Conservation (phyloP, 345 rosid genomes). For the Arabidopsis arenosa region DNA sequence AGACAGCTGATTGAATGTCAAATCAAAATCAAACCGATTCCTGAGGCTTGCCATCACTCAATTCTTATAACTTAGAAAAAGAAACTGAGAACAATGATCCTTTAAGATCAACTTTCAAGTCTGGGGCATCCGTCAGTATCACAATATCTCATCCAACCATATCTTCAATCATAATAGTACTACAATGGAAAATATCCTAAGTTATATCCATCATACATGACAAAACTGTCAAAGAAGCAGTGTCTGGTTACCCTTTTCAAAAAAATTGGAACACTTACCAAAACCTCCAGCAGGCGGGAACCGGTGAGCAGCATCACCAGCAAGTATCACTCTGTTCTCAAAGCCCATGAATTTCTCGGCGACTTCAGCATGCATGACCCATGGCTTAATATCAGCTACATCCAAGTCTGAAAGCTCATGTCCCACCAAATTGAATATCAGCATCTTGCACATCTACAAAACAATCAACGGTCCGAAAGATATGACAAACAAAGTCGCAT, state of each 20-base stretch:
- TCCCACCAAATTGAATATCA: conserved; percentile 83
- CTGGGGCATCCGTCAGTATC: background rate
- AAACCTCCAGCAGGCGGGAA: conserved; percentile 99
- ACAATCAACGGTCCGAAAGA: conserved; percentile 52
- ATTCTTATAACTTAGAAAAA: background rate
- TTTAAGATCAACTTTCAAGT: background rate
- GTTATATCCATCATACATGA: background rate
- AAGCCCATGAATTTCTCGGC: conserved; percentile 69
- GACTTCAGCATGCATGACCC: conserved; percentile 99
- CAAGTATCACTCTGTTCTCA: conserved; percentile 71
- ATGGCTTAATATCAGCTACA: conserved; percentile 87
- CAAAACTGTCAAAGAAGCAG: conserved; percentile 22
- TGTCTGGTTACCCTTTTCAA: background rate
- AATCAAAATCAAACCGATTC: background rate
- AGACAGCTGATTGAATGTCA: conserved; percentile 10
- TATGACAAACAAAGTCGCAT: conserved; percentile 7
- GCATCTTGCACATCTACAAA: conserved; percentile 81
- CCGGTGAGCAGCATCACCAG: conserved; percentile 96
- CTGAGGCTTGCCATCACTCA: background rate
- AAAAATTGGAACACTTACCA: conserved; percentile 58
- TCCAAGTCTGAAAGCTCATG: conserved; percentile 78
- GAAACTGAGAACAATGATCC: background rate
- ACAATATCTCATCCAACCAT: background rate
- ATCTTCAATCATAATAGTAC: background rate
- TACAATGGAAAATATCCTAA: background rate